phyloP scores from a whole-genome alignment of 2,329 filamentous ascomycete species.

The Cryphonectria naterciae region DNA sequence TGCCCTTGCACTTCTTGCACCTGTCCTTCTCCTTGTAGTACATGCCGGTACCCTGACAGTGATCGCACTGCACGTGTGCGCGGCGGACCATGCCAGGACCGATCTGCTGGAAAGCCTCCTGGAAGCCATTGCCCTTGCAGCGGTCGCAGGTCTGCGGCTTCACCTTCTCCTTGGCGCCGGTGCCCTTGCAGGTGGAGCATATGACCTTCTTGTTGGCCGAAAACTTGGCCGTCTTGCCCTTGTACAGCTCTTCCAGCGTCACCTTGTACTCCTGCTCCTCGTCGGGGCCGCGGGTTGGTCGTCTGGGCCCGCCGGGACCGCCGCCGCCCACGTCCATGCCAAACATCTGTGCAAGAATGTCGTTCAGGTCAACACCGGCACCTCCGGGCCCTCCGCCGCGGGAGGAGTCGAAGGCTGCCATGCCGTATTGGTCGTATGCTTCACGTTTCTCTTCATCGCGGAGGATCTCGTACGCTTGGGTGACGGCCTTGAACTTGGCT shows the following conservation, averaged over 20 bases:
- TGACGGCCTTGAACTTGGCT: constrained; percentile 88
- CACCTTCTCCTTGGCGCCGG: constrained; percentile 88
- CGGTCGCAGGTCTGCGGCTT: constrained; percentile 81
- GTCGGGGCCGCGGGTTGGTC: constrained; percentile 72
- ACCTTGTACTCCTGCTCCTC: constrained; percentile 93
- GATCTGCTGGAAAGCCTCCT: constrained; percentile 78
- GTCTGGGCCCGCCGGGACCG: constrained; percentile 38
- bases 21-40: constrained; percentile 95
- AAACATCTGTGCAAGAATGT: constrained; percentile 94
- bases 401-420: constrained; percentile 88
- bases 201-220: constrained; percentile 92
- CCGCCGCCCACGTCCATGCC: constrained; percentile 69
- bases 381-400: constrained; percentile 63
- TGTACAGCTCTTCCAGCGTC: constrained; percentile 92
- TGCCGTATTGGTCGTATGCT: constrained; percentile 91
- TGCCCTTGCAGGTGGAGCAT: constrained; percentile 85
- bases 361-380: constrained; percentile 82
- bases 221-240: constrained; percentile 97
- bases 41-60: constrained; percentile 82
- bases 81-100: constrained; percentile 86
- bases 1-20: constrained; percentile 98
- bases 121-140: constrained; percentile 80
- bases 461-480: constrained; percentile 96
- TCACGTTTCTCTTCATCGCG: constrained; percentile 92
- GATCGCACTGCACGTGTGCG: constrained; percentile 77